Evolutionary conservation across 2,329 filamentous ascomycete genomes (phyloP), one percentile per base, ranked within the genome.

Genomic region (Sclerotinia borealis): DNA sequence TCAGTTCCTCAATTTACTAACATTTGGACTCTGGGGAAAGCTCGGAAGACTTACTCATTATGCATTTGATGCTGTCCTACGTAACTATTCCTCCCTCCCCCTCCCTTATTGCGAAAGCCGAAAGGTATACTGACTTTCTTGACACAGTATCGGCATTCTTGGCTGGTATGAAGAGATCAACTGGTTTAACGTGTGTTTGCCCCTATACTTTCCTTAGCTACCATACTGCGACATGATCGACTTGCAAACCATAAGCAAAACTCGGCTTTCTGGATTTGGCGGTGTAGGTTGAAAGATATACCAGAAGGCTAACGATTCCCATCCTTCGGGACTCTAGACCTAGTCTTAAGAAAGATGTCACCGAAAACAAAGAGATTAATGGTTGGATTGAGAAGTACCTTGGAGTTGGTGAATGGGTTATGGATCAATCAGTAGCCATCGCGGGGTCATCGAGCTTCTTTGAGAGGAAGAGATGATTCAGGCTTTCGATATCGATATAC

Each of bases 161-260:
- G 70, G 95, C 95, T 45, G 95, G 95, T 73, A 93, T 99, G 82
- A 96, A 96, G 81, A 92, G 95, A 72, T 97, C 93, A 68, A 98
- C 95, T 66, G 95, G 95, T 74, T 83, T 99, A 79, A 97, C 93
- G 95, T 99, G 90, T 85, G 91, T 89, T 47, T 22, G 25, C 36
- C 64, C 50, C 19, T 54, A 56, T 45, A 45, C 19, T 31, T 45
- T 11, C 27, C 54, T 45, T 56, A n/a, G 27, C 39, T 11, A 19
- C n/a, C 11, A 25, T 56, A n/a, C 41, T 45, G 54, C 54, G 39
- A 17, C 22, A 34, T 11, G 54, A 34, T 34, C 27, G 19, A 45
- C 27, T 34, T 34, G 39, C 29, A 31, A 17, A 34, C 4, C 27
- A 45, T 19, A 56, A 22, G 19, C 11, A 34, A 25, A 43, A 34